Base-by-base conservation (phyloP, 371 early-diverging fungal species). In the Apophysomyces ossiformis region DNA sequence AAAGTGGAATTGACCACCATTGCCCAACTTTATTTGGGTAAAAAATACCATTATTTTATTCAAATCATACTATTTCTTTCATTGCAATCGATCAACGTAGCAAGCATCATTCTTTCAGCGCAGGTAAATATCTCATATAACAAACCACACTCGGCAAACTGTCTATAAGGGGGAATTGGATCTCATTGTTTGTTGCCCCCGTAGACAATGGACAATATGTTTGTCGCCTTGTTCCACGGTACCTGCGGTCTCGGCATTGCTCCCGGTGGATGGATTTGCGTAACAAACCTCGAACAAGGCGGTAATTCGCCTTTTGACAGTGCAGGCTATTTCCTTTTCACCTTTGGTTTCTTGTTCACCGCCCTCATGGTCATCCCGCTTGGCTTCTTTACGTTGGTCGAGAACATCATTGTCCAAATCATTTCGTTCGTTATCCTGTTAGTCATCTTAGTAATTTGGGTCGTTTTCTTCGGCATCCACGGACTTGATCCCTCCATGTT, bases 1-100 rank as follows among this genome's bases (percentile, higher is more conserved):
- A 76, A 85, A 66, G 81, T 87, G 13, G 88, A 87, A 59, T 77
- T 86, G 65, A 82, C 86, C 1, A 87, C 87, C 7, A 71, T 87
- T 36, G 82, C 86, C 11, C 78, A 85, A 66, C 76, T 83, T 37
- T 86, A 81, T 56, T 73, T 85, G 46, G 88, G 88, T 15, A 76
- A 74, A 63, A 80, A 73, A 41, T 83, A 83, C 50, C 84, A 87
- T 47, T 75, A 77, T 36, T 60, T 86, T 18, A 78, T 85, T 36
- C 89, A 89, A 60, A 13, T 85, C 12, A 65, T 83, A 43, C 71
- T 88, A 11, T 88, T 77, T 57, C 66, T 87, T 35, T 75, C 89
- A 13, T 72, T 89, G 61, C 87, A 89, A 68, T 80, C 88, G 1
- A 81, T 85, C 62, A 87, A 85, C 58, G 72, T 89, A 8, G 80